Conservation (phyloP, 1,284 basidiomycete genomes). For the Puccinia coronata region DNA sequence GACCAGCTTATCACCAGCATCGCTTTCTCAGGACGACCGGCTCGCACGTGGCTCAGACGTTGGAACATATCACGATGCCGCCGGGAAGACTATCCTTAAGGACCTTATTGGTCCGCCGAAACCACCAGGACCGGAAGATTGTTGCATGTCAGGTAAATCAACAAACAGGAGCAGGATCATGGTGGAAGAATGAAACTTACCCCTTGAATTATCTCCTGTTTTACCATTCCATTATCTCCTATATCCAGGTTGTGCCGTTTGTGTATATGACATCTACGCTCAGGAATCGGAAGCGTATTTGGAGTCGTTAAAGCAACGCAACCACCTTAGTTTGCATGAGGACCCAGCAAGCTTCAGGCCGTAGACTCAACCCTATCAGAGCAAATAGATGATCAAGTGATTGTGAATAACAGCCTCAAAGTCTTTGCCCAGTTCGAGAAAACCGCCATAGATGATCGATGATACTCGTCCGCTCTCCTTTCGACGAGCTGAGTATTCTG, state of each 20-base stretch:
- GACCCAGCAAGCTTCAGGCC: background rate
- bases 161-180: background rate
- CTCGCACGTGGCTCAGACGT: background rate
- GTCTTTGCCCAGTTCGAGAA: slow-evolving; percentile 30
- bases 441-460: background rate
- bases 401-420: slow-evolving; percentile 27
- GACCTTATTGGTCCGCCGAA: slow-evolving; percentile 49
- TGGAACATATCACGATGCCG: background rate
- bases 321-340: background rate
- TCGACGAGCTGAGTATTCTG: too few relatives aligned
- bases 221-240: background rate
- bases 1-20: background rate
- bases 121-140: slow-evolving; percentile 58
- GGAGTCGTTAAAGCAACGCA: background rate
- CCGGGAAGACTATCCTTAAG: background rate
- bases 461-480: background rate
- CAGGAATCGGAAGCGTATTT: slow-evolving; percentile 54
- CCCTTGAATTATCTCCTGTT: background rate
- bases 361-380: background rate
- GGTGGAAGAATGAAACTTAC: background rate
- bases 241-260: slow-evolving; percentile 55
- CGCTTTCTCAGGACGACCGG: background rate
- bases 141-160: slow-evolving; percentile 52
- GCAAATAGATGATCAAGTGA: slow-evolving; percentile 20
- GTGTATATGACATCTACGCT: slow-evolving; percentile 58